Evolutionary conservation across 352 stramenopile species (phyloP), one percentile per base, ranked within the genome.

Genomic region (Globisporangium polare): DNA sequence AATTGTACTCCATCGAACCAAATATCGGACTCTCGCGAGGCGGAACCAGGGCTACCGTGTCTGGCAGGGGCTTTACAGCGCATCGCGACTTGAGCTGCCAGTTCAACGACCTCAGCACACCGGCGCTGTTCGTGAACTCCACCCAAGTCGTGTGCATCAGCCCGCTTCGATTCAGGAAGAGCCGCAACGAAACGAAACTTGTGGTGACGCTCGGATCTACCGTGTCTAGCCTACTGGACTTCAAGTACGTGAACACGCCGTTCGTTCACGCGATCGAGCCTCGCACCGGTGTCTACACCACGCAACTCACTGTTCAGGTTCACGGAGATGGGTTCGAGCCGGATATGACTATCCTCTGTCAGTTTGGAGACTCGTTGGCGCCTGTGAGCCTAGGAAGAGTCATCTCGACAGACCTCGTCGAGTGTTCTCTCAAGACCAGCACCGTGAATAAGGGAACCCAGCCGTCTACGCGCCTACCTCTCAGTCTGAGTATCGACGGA

Each of bases 51-150:
- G 57, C 82, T 2, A 27, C 66, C 15, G 43, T 71, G 46, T 37
- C 12, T 3, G 76, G 77, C 3, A 82, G 71, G 58, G 75, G 71
- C 2, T 85, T 87, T 20, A 26, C 68, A 17, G 43, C 43, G 20
- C 72, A 75, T 60, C 41, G 29, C 12, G 66, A 71, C 2, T 56
- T 87, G 39, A 50, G 27, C 6, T 87, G 75, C 26, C 45, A 51
- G 7, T 87, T 87, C 53, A 74, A 72, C 0, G 58, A 71, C 13
- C 24, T 69, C 24, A 33, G 10, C 33, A 67, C 62, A 0, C 22
- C 53, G 35, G 67, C 73, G 0, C 12, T 59, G 5, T 75, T 70
- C 41, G 22, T 77, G 5, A 84, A 81, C 35, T 31, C 13, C 1
- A 71, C 74, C 1, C 50, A 46, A 18, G 12, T 85, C 1, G 46